Base-by-base conservation (phyloP, 2,329 filamentous ascomycete species). In the Fusarium sp. region DNA sequence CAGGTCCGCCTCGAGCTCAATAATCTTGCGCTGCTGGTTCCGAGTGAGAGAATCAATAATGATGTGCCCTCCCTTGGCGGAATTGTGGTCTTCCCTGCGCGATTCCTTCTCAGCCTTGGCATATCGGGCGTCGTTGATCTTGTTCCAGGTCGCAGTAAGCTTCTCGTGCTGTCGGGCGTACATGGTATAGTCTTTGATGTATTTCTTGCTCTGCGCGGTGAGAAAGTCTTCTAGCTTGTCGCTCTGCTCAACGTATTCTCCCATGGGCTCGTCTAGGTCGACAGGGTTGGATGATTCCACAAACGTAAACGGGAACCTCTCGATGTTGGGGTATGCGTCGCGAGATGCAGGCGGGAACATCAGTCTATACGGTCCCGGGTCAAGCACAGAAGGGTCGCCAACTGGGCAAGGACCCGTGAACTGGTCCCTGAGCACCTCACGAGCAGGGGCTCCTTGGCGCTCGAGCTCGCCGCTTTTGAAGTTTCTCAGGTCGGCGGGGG, bases 321-420 rank as follows among this genome's bases (percentile, higher is more conserved):
- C 56, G 16, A 64, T 52, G 11, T 66, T 35, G 2, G 71, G 69
- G 27, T 70, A 77, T 3, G 59, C 41, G 6, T 72, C 58, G 35
- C 71, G 69, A 16, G 62, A 52, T 37, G 66, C 67, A 20, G 74
- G 62, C 16, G 71, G 70, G 10, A 34, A 77, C 27, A 65, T 34
- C 3, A 62, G 20, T 11, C 60, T 35, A 37, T 64, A 78, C 4
- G 43, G 23, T 5, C 59, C 13, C 9, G 41, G 7, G 7, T 37
- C 45, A 11, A 57, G 54, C 11, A 70, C 23, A n/a, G 54, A 32
- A 48, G 64, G 58, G n/a, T 68, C 61, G 10, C 66, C 63, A 27
- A 57, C n/a, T 18, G 65, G 64, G 34, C 43, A 58, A 34, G 37
- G 52, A 1, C 62, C 27, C 1, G 32, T 20, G 25, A 75, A 75